phyloP scores from a whole-genome alignment of 345 rosid species.

The Citrus hindsii region DNA sequence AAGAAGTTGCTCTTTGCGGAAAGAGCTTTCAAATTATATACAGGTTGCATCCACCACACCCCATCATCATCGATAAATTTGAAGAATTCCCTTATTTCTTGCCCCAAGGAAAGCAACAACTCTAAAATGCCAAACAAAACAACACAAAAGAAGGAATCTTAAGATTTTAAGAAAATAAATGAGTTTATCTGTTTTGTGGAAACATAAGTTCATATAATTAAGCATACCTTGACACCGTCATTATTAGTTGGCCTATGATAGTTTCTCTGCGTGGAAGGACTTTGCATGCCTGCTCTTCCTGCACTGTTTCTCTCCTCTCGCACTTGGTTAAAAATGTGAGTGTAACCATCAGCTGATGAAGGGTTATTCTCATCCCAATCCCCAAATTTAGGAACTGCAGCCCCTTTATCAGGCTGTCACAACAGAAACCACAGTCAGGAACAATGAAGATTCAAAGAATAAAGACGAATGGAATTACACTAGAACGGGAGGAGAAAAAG shows the following conservation, averaged over 20 bases:
- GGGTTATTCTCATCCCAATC: slow-evolving; percentile 91
- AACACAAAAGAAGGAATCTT: slow-evolving; percentile 3
- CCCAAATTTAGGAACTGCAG: slow-evolving; percentile 89
- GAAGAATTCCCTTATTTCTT: slow-evolving; percentile 37
- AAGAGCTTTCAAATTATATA: slow-evolving; percentile 30
- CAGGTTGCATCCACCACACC: slow-evolving; percentile 17
- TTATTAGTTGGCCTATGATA: slow-evolving; percentile 16
- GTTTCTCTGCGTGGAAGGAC: slow-evolving; percentile 32
- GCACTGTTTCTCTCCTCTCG: slow-evolving; percentile 66
- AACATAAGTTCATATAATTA: background rate
- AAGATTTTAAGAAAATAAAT: background rate
- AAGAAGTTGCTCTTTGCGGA: slow-evolving; percentile 15
- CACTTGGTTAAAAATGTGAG: slow-evolving; percentile 83
- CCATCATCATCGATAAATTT: slow-evolving; percentile 7
- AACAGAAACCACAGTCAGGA: slow-evolving; percentile 16
- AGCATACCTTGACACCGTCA: slow-evolving; percentile 45
- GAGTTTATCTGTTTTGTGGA: background rate
- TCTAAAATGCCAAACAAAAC: slow-evolving; percentile 29
- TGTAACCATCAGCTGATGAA: slow-evolving; percentile 77
- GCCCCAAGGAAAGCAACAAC: slow-evolving; percentile 68
- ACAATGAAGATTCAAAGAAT: background rate
- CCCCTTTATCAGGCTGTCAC: slow-evolving; percentile 57
- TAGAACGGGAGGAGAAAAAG: background rate
- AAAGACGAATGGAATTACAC: background rate
- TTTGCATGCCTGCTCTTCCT: slow-evolving; percentile 39